These are phyloP conservation scores for Coniferiporia sulphurascens DNA, from an alignment of 1,284 basidiomycete species.

Conservation along the genomic window DNA sequence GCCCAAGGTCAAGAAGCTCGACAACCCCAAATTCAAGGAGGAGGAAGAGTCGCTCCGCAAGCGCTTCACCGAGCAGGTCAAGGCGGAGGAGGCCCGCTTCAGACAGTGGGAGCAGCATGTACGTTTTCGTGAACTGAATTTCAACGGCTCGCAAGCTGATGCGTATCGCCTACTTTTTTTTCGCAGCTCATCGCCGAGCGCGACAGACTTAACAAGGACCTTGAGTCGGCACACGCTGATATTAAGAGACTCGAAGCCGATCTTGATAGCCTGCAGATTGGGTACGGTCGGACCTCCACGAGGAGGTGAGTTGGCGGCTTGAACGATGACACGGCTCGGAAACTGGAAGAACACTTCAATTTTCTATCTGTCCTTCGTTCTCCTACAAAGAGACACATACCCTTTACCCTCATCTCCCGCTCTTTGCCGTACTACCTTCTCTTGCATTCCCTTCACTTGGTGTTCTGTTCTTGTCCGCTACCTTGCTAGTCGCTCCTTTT, in stretches of 20 bases:
- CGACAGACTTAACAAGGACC: conserved; percentile 95
- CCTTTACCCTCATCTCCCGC: not conserved
- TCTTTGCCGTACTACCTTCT: not conserved
- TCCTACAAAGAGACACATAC: not conserved
- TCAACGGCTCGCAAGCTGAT: conserved; percentile 9
- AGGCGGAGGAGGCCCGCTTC: conserved; percentile 96
- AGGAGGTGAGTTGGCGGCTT: conserved; percentile 46
- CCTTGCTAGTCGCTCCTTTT: conserved; percentile 5
- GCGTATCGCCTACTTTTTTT: not conserved
- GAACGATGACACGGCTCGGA: not conserved
- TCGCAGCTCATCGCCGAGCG: conserved; percentile 89
- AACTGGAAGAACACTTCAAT: not conserved
- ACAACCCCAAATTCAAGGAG: conserved; percentile 99
- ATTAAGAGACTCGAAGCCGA: conserved; percentile 90
- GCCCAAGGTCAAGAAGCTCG: conserved; percentile 97
- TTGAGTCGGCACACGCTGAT: conserved; percentile 86
- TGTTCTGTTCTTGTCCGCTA: not conserved
- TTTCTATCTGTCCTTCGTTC: not conserved
- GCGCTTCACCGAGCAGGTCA: conserved; percentile 99
- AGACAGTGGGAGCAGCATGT: conserved; percentile 99
- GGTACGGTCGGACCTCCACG: conserved; percentile 73
- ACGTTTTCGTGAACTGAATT: conserved; percentile 29
- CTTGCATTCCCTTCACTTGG: not conserved
- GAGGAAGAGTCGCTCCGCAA: conserved; percentile 96
- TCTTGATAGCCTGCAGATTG: conserved; percentile 83